These are phyloP conservation scores for Schizopora paradoxa DNA, from an alignment of 1,284 basidiomycete species.

Conservation along the genomic window DNA sequence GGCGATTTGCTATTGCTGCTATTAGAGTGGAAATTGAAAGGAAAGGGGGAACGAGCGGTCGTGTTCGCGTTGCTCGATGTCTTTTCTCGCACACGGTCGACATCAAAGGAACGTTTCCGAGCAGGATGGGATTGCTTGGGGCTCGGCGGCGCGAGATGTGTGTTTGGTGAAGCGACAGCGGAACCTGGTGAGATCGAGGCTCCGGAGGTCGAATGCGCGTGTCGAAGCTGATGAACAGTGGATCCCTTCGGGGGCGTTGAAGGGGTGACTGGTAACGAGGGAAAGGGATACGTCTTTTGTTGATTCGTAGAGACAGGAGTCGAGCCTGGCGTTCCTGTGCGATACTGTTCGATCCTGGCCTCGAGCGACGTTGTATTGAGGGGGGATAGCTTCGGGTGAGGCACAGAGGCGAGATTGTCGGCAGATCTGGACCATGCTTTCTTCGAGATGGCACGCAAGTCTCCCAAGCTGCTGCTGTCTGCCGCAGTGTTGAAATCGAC, in stretches of 20 bases:
- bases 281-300: conserved; percentile 40
- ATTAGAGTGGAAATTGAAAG: conserved; percentile 24
- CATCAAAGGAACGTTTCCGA: conserved; percentile 16
- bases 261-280: conserved; percentile 30
- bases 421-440: conserved; percentile 74
- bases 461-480: conserved; percentile 42
- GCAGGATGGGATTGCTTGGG: conserved; percentile 8
- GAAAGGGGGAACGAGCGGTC: conserved; percentile 31
- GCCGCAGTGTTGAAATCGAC: conserved; percentile 42
- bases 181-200: neutral
- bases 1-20: conserved; percentile 13
- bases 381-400: conserved; percentile 31
- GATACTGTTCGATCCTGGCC: conserved; percentile 57
- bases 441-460: conserved; percentile 61
- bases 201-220: conserved; percentile 25
- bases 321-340: conserved; percentile 32
- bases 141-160: conserved; percentile 8
- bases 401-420: conserved; percentile 62
- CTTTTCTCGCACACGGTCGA: conserved; percentile 12
- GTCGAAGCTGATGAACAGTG: conserved; percentile 33
- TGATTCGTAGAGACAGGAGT: conserved; percentile 31
- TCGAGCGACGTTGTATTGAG: conserved; percentile 50
- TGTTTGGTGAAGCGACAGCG: neutral
- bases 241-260: conserved; percentile 24
- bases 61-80: conserved; percentile 17